These are phyloP conservation scores for Piloderma croceum DNA, from an alignment of 768 basidiomycete species.

Conservation along the genomic window DNA sequence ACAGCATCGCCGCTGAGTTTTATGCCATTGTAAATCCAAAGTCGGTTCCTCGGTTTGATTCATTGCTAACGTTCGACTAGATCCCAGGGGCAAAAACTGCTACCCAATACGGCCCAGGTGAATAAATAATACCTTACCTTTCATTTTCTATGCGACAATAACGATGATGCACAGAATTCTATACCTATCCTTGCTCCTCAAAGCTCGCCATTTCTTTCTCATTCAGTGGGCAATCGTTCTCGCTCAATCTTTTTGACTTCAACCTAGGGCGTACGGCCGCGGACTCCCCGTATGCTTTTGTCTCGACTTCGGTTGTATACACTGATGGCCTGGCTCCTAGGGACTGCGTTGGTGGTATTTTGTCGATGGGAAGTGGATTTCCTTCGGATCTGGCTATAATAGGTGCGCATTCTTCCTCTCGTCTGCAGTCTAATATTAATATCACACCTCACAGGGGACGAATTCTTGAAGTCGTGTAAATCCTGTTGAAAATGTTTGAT, in stretches of 20 bases:
- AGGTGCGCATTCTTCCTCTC: constrained; percentile 28
- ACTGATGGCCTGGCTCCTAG: too few species aligned
- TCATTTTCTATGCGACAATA: not conserved
- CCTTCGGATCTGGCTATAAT: constrained; percentile 53
- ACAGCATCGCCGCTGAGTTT: constrained; percentile 35
- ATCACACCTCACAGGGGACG: constrained; percentile 36
- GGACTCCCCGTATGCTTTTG: constrained; percentile 26
- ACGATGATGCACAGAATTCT: constrained; percentile 35
- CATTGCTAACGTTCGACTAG: constrained; percentile 20
- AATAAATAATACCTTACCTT: not conserved
- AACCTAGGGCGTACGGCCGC: constrained; percentile 41
- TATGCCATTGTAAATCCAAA: constrained; percentile 36
- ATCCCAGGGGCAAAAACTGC: constrained; percentile 45
- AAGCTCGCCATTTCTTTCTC: constrained; percentile 33
- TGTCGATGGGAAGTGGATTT: constrained; percentile 41
- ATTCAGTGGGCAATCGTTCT: constrained; percentile 38
- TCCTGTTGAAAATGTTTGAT: constrained; percentile 8
- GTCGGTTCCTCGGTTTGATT: not conserved
- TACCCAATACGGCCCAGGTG: constrained; percentile 39
- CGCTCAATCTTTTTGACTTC: constrained; percentile 45
- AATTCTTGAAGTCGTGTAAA: constrained; percentile 65
- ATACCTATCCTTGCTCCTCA: constrained; percentile 47
- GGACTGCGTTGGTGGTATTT: constrained; percentile 52
- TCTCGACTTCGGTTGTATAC: not conserved
- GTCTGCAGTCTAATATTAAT: not conserved